Conservation (phyloP, 306 rosid species). For the Comarum palustre region DNA sequence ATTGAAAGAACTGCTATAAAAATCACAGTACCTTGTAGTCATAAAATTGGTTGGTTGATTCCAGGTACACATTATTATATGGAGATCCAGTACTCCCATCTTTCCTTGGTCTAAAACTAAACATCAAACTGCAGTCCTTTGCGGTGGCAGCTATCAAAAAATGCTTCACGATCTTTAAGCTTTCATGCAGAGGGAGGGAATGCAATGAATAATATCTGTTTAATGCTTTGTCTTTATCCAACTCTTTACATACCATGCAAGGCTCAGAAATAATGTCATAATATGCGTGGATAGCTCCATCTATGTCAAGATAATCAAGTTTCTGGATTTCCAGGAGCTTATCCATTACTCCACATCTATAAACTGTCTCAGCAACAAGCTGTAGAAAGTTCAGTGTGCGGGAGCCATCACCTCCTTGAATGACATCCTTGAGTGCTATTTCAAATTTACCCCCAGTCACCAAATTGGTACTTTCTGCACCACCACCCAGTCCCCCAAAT, state of each 20-base stretch:
- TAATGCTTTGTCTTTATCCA: constrained; percentile 43
- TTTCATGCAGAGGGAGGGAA: constrained; percentile 70
- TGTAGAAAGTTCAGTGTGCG: constrained; percentile 55
- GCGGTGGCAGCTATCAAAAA: constrained; percentile 79
- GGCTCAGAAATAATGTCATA: constrained; percentile 64
- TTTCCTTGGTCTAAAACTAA: constrained; percentile 66
- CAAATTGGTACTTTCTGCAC: constrained; percentile 53
- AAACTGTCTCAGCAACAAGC: constrained; percentile 66
- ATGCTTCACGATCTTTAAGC: constrained; percentile 70
- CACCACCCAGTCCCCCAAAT: constrained; percentile 82
- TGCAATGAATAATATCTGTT: constrained; percentile 58
- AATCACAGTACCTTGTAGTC: constrained; percentile 67
- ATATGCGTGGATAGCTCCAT: constrained; percentile 90
- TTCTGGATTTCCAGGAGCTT: constrained; percentile 76
- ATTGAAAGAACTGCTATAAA: constrained; percentile 6
- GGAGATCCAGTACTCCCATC: constrained; percentile 43
- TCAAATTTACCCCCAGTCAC: constrained; percentile 63
- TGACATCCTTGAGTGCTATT: constrained; percentile 64
- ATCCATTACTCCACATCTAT: constrained; percentile 60
- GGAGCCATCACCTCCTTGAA: constrained; percentile 53
- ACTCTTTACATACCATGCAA: constrained; percentile 61
- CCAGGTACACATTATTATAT: constrained; percentile 42
- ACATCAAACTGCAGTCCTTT: constrained; percentile 90
- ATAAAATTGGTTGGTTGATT: constrained; percentile 63
- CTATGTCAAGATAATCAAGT: constrained; percentile 80